phyloP scores from a whole-genome alignment of 441 rosid species.

The Hypseocharis bilobata region DNA sequence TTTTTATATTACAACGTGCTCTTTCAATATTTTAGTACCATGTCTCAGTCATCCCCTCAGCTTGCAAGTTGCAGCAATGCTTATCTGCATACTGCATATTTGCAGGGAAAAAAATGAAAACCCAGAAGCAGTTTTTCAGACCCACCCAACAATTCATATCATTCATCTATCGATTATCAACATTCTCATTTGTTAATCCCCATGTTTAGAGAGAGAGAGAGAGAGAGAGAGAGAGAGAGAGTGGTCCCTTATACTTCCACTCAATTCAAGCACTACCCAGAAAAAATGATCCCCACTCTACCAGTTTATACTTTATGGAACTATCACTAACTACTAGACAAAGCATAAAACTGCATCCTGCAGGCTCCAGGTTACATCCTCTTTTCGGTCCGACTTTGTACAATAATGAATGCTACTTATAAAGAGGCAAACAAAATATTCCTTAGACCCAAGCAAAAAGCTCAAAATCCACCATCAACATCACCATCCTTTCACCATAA shows the following conservation, averaged over 20 bases:
- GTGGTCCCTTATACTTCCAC: not conserved
- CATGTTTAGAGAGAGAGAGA: too few species aligned
- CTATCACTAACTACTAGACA: not conserved
- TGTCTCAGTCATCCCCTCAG: not conserved
- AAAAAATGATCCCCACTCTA: not conserved
- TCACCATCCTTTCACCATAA: not conserved
- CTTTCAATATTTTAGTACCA: not conserved
- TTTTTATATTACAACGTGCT: too few species aligned
- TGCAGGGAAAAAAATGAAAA: not conserved
- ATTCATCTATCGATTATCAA: not conserved
- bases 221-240: too few species aligned
- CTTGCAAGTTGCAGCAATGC: conserved; percentile 1
- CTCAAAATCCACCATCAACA: not conserved
- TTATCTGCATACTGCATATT: not conserved
- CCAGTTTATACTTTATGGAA: not conserved
- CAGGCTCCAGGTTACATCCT: not conserved
- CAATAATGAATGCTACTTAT: not conserved
- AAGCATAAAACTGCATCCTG: not conserved
- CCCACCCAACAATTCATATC: not conserved
- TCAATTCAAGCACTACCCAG: not conserved
- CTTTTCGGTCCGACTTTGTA: not conserved
- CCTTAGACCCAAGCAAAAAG: not conserved
- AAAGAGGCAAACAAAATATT: not conserved
- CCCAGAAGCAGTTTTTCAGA: not conserved
- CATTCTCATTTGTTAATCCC: not conserved